Conservation (phyloP, 2,329 filamentous ascomycete genomes). For the Aspergillus oerlinghausenensis region DNA sequence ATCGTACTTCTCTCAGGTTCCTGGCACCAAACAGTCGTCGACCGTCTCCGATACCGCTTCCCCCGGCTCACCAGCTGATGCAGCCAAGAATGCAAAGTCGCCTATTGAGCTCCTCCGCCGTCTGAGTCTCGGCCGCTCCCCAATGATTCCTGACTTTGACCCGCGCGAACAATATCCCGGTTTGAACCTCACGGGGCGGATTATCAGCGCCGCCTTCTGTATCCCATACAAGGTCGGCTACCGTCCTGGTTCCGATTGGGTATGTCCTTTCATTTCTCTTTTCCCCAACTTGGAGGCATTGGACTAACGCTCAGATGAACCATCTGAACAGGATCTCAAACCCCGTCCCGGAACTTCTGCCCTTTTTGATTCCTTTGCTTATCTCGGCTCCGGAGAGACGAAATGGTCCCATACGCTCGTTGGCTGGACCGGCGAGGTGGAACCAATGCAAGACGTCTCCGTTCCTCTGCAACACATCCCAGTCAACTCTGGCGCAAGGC, state of each 20-base stretch:
- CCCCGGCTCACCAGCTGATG: slow-evolving; percentile 36
- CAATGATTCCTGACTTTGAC: slow-evolving; percentile 46
- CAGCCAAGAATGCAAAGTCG: slow-evolving; percentile 42
- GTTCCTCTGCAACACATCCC: slow-evolving; percentile 27
- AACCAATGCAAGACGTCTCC: slow-evolving; percentile 36
- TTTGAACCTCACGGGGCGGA: slow-evolving; percentile 55
- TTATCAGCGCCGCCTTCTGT: slow-evolving; percentile 61
- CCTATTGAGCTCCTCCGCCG: slow-evolving; percentile 50
- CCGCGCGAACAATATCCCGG: slow-evolving; percentile 53
- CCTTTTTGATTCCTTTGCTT: slow-evolving; percentile 83
- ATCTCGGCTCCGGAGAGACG: slow-evolving; percentile 76
- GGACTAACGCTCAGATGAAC: slow-evolving; percentile 2
- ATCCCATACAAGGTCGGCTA: slow-evolving; percentile 58
- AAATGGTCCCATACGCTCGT: slow-evolving; percentile 91
- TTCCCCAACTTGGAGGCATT: slow-evolving; percentile 1
- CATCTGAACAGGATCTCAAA: slow-evolving; percentile 58
- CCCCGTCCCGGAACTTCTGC: slow-evolving; percentile 82
- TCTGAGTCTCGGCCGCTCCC: slow-evolving; percentile 44
- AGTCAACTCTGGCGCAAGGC: slow-evolving; percentile 21
- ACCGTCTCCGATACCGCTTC: slow-evolving; percentile 12
- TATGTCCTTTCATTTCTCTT: slow-evolving; percentile 24
- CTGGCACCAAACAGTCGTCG: slow-evolving; percentile 13
- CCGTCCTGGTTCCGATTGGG: slow-evolving; percentile 52
- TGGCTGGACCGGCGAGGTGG: slow-evolving; percentile 90
- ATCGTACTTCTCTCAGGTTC: slow-evolving; percentile 28